Evolutionary conservation across 2,329 filamentous ascomycete species (phyloP), one percentile per base, ranked within the genome.

Genomic region (Ophiobolus disseminans): DNA sequence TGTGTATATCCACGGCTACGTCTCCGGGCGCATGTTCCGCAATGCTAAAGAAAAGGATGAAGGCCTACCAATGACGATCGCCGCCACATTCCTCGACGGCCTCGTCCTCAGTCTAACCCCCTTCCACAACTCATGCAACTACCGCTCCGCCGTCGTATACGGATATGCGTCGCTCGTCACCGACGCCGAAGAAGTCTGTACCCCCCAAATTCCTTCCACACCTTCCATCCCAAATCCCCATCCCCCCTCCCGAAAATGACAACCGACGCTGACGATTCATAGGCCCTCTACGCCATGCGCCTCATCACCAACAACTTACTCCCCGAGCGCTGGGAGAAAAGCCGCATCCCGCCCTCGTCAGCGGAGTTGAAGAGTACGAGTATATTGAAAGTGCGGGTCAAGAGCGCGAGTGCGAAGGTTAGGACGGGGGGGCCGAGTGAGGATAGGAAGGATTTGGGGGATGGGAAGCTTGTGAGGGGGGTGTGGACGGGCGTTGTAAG

Each of bases 11-110:
- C 70, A 73, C 50, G 70, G 70, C 46, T 70, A 67, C 42, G 55
- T 69, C 3, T 62, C 63, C 5, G 58, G 86, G 1, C 87, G 91
- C 6, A 78, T 96, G 25, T 88, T 93, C 54, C 41, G 50, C 37
- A 47, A 25, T 5, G 47, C 48, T 9, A 59, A 62, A 32, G 39
- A 35, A 10, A 19, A 21, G 4, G 51, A 73, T 6, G 62, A 77
- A 19, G 66, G 67, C 1, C 21, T 71, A 1, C 63, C 67, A 0
- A 54, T 72, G 16, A 66, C 62, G 11, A 47, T 71, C 20, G 57
- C 66, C 7, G 67, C 69, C 0, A 62, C 54, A 2, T 48, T 58
- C 17, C 55, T 73, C 13, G 69, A 73, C 41, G 71, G 70, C 35
- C 51, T 72, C 1, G 69, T 73, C 32, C 57, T 73, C 1, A 54